Base-by-base conservation (phyloP, 2,329 filamentous ascomycete genomes). In the Paracoccidioides lutzii region DNA sequence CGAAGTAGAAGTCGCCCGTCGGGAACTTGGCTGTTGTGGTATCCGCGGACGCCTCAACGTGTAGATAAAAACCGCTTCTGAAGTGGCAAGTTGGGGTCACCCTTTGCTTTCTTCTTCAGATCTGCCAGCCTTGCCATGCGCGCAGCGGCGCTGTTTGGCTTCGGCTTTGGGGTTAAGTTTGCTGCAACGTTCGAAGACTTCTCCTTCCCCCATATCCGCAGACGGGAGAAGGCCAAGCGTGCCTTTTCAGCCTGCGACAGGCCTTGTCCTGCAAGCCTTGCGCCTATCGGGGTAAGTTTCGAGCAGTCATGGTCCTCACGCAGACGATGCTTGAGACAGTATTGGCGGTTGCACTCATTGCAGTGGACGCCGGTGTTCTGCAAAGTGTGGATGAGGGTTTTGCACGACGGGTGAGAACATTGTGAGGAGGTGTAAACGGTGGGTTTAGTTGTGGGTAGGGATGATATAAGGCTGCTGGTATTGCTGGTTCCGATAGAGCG, bases 41-140 rank as follows among this genome's bases (percentile, higher is more conserved):
- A 64, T 88, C 87, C 8, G 88, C 87, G 65, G 90, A 89, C 0
- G 91, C 93, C 68, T 97, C 91, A 15, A 96, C 88, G 66, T 87
- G 84, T 0, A 98, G 67, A 67, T 97, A 97, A 1, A 1, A 98
- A 73, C n/a, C 93, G 77, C 74, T 94, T 95, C 60, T 95, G 89
- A 0, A 76, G 70, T 0, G 89, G 77, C 0, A 96, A 71, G 64
- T 89, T 91, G 8, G 83, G 82, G 61, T 97, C 91, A 0, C 94
- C 94, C 73, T 95, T 96, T 2, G 93, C 91, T 0, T 80, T 83
- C 67, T 85, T 86, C 74, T 95, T 96, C 44, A 98, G 75, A 8
- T 80, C 81, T 60, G 89, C 89, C 5, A 91, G 76, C 5, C 85
- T 87, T 2, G 83, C 75, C 15, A 87, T 63, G 2, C 84, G 79